Percentiles rank a stretch among this genome's conserved stretches.
Conservation (phyloP, 75 land plant genomes). For the Selaginella tamariscina region DNA sequence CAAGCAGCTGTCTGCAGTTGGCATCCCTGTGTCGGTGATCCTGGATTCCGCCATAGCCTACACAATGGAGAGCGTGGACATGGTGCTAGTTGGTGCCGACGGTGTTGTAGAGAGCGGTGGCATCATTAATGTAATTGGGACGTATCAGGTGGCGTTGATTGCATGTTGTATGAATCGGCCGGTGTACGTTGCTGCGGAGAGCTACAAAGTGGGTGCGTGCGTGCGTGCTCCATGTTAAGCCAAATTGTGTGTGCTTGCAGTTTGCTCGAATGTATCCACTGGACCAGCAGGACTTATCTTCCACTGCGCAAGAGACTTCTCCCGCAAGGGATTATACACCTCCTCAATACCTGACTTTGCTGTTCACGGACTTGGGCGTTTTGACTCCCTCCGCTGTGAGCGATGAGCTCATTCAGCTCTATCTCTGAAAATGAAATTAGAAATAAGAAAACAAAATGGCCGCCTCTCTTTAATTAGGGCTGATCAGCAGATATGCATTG, state of each 20-base stretch:
- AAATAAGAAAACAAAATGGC: neutral
- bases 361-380: constrained; percentile 92
- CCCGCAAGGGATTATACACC: constrained; percentile 92
- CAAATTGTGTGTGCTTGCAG: constrained; percentile 31
- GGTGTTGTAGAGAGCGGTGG: constrained; percentile 98
- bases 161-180: constrained; percentile 91
- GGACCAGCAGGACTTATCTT: constrained; percentile 81
- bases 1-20: constrained; percentile 61
- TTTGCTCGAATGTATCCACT: constrained; percentile 89
- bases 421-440: constrained; percentile 33
- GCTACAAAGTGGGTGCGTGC: constrained; percentile 63
- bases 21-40: constrained; percentile 75
- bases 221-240: constrained; percentile 3
- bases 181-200: constrained; percentile 97
- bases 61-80: constrained; percentile 85
- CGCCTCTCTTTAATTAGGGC: neutral
- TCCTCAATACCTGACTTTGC: constrained; percentile 75
- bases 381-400: constrained; percentile 94
- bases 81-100: constrained; percentile 96
- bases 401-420: constrained; percentile 90
- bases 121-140: constrained; percentile 91
- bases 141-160: constrained; percentile 83
- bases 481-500: constrained; percentile 21
- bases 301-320: constrained; percentile 45
- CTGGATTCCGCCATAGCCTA: constrained; percentile 94